Base-by-base conservation (phyloP, 306 rosid genomes). In the Gleditsia sinensis region DNA sequence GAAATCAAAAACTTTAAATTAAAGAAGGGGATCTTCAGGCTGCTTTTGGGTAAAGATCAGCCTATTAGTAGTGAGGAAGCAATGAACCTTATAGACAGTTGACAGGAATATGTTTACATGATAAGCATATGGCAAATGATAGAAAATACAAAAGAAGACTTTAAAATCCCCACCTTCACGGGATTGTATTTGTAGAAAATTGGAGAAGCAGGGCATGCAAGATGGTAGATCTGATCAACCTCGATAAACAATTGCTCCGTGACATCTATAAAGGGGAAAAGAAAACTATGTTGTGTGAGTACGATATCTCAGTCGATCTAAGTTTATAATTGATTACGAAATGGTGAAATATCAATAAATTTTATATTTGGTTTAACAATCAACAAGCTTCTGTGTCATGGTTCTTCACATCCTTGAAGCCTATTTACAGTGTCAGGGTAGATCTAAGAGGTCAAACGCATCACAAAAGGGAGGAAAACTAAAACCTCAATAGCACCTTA, bases 141-240 rank as follows among this genome's bases (percentile, higher is more conserved):
- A 48, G 6, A 49, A 49, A 58, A 30, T 16, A 43, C 48, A 45
- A 58, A 20, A 28, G 0, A 3, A 37, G 40, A 27, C n/a, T 45
- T 24, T 25, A 7, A 55, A 48, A 60, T 9, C 16, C 75, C 1
- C 28, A 89, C 91, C 94, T 89, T 89, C 16, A 87, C 94, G 37
- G 91, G 94, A 75, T 89, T 89, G 75, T 87, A 85, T 77, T 89
- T 85, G 76, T 89, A 89, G 85, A 89, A 89, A 77, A 89, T 89
- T 14, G 91, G 94, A 23, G 94, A 89, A 33, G 94, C 94, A 0
- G 89, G 94, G 83, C 94, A 89, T 42, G 94, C 94, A 76, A 89
- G 94, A 81, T 89, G 91, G 76, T 86, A 84, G 62, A 89, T 89
- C 77, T 63, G 89, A 79, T 87, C 91, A 75, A 89, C 94, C 82